Base-by-base conservation (phyloP, 2,329 filamentous ascomycete species). In the Zymoseptoria brevis region DNA sequence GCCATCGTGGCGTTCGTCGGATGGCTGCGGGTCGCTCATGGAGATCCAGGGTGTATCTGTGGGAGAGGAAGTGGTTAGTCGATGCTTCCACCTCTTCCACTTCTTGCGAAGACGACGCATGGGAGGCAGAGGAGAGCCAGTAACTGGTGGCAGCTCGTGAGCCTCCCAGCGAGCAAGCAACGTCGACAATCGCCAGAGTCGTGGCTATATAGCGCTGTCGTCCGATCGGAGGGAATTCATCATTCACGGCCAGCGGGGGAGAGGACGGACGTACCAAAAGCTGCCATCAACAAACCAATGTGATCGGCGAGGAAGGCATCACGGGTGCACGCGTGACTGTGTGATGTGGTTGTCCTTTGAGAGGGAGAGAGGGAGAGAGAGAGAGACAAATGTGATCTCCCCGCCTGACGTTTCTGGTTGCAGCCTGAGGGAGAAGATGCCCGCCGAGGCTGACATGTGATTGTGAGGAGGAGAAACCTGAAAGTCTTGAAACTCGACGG, bases 41-140 rank as follows among this genome's bases (percentile, higher is more conserved):
- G 63, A 61, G 41, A 58, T 66, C 60, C 64, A 63, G 45, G 64
- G 64, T 45, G 64, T 63, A 54, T 66, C 64, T 66, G 58, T 35
- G 30, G 19, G 30, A 55, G n/a, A 19, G 41, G 22, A 35, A 19
- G 53, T 55, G 24, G 29, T 45, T 19, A 55, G 30, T 21, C 21
- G 21, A 1, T 29, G 51, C 51, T 29, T 53, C 51, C 22, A 29
- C 51, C 13, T 29, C 51, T 21, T 55, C 24, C 26, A 21, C 16
- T 16, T 55, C 53, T 55, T 55, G 13, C 53, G 53, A 6, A 41
- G 53, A 26, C 53, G 19, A 19, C 53, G 22, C 30, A 55, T 41
- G 53, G 19, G 21, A 48, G 19, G 4, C 5, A 11, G 22, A 45
- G 35, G 13, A 45, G 35, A 16, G 13, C 35, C 35, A n/a, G 13